phyloP scores from a whole-genome alignment of 257 asterid species.

The Jacaranda copaia region DNA sequence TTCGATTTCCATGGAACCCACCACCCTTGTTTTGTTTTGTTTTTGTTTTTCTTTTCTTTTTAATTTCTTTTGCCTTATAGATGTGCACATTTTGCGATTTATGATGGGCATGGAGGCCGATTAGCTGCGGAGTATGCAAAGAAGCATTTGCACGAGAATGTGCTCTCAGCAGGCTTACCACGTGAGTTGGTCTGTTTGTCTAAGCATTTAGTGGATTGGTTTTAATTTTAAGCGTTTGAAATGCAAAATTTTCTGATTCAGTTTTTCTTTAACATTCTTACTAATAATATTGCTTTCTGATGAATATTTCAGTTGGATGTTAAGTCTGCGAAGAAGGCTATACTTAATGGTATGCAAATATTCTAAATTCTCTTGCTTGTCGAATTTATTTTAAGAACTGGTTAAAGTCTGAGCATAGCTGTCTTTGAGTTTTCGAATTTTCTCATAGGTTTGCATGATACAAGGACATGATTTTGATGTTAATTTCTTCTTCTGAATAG shows the following conservation, averaged over 20 bases:
- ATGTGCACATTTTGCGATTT: slow-evolving; percentile 87
- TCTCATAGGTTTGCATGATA: not conserved
- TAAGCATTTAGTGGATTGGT: slow-evolving; percentile 39
- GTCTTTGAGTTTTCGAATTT: slow-evolving; percentile 12
- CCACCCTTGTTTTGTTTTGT: too few species aligned
- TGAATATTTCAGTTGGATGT: slow-evolving; percentile 79
- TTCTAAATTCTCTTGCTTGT: slow-evolving; percentile 1
- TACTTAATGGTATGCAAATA: slow-evolving; percentile 67
- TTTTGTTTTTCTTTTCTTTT: not conserved
- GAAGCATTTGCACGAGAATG: slow-evolving; percentile 83
- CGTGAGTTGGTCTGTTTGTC: slow-evolving; percentile 99
- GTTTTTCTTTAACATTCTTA: slow-evolving; percentile 28
- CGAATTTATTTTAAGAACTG: slow-evolving; percentile 20
- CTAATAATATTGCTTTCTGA: slow-evolving; percentile 20
- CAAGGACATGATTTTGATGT: slow-evolving; percentile 3
- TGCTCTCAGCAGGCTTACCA: slow-evolving; percentile 94
- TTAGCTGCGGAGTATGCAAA: slow-evolving; percentile 86
- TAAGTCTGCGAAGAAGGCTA: slow-evolving; percentile 78
- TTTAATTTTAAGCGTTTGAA: slow-evolving; percentile 22
- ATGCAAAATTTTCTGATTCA: slow-evolving; percentile 13
- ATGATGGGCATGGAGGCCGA: slow-evolving; percentile 93
- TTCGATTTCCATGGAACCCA: not conserved
- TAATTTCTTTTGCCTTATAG: slow-evolving; percentile 42
- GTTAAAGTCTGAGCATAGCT: slow-evolving; percentile 5
- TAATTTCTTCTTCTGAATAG: slow-evolving; percentile 40